phyloP scores from a whole-genome alignment of 805 yeast species.

The Candida nonsorbophila region DNA sequence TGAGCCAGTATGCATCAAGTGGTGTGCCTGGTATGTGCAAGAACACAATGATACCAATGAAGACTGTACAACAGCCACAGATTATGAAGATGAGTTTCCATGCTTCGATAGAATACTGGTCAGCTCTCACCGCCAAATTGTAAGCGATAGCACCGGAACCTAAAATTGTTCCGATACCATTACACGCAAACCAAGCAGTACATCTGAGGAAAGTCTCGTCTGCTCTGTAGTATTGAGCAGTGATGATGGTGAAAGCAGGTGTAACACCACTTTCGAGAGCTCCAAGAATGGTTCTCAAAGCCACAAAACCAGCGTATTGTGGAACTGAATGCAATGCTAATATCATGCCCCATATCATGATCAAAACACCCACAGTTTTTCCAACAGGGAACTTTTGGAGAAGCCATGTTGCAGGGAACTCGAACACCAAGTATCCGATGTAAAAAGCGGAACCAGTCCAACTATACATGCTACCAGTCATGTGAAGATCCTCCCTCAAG shows the following conservation, averaged over 20 bases:
- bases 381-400: conserved; percentile 57
- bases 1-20: conserved; percentile 30
- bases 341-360: conserved; percentile 61
- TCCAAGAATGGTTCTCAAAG: conserved; percentile 32
- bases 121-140: conserved; percentile 39
- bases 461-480: conserved; percentile 28
- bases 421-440: conserved; percentile 59
- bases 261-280: conserved; percentile 35
- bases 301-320: conserved; percentile 31
- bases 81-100: conserved; percentile 62
- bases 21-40: conserved; percentile 39
- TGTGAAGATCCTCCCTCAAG: conserved; percentile 28
- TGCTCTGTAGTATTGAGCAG: conserved; percentile 28
- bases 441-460: conserved; percentile 38
- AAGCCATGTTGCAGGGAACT: conserved; percentile 40
- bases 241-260: conserved; percentile 33
- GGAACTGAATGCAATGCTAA: conserved; percentile 51
- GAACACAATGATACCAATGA: conserved; percentile 42
- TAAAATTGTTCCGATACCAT: conserved; percentile 27
- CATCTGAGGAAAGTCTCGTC: conserved; percentile 33
- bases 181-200: conserved; percentile 31
- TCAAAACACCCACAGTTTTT: conserved; percentile 41
- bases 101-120: conserved; percentile 35
- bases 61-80: conserved; percentile 54
- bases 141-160: conserved; percentile 51